Evolutionary conservation across 345 rosid species (phyloP).

Genomic region (Eucalyptus regnans): DNA sequence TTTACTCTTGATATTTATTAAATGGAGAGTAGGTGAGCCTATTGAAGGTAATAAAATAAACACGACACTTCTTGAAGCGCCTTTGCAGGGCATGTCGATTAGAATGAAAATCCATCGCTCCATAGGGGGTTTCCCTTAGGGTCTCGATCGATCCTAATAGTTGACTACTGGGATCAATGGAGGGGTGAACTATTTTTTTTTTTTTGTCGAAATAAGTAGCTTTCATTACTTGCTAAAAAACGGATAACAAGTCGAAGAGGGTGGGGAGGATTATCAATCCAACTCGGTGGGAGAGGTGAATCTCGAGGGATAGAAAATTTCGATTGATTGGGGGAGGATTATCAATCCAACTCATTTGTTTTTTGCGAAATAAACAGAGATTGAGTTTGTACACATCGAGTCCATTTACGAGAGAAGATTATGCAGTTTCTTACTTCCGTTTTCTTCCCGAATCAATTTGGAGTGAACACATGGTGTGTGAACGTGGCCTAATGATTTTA

Average conservation of each 20-base stretch:
- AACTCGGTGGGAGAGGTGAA: no score
- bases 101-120: neutral
- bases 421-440: neutral
- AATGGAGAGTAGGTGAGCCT: neutral
- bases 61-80: neutral
- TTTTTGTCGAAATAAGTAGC: no score
- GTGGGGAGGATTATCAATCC: no score
- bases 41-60: neutral
- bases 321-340: no score
- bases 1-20: neutral
- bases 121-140: neutral
- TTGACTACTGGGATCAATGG: no score
- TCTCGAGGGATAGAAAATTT: no score
- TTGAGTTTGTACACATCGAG: neutral
- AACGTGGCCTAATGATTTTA: neutral
- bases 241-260: no score
- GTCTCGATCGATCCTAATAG: no score
- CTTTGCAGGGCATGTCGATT: neutral
- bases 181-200: no score
- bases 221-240: no score
- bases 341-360: accelerated
- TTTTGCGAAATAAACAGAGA: accelerated
- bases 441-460: neutral
- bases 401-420: neutral
- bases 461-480: neutral